Evolutionary conservation across 805 yeast species (phyloP).

Genomic region (Ogataea wickerhamii): DNA sequence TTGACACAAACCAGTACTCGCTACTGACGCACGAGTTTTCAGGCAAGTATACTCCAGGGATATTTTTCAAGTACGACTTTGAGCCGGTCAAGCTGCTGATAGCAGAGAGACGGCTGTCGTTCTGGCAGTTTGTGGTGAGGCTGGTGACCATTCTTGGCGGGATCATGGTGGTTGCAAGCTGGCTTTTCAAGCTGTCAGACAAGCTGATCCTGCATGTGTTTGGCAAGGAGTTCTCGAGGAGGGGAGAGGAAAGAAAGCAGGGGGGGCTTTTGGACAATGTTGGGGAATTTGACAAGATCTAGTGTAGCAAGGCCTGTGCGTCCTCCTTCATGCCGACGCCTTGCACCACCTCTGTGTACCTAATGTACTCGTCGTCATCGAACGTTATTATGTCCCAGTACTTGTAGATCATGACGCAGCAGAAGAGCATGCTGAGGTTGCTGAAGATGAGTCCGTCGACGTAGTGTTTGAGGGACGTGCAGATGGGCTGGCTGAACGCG

Average conservation of each 20-base stretch:
- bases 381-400: constrained; percentile 95
- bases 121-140: constrained; percentile 71
- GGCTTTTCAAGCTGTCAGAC: constrained; percentile 59
- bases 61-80: constrained; percentile 79
- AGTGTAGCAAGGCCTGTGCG: constrained; percentile 15
- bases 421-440: constrained; percentile 70
- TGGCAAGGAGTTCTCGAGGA: constrained; percentile 54
- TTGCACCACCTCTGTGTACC: constrained; percentile 26
- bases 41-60: constrained; percentile 57
- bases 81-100: constrained; percentile 78
- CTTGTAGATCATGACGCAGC: constrained; percentile 93
- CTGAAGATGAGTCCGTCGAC: constrained; percentile 88
- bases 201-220: constrained; percentile 44
- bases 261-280: constrained; percentile 30
- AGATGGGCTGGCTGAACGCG: constrained; percentile 62
- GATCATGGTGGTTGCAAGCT: constrained; percentile 62
- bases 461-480: constrained; percentile 75
- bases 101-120: constrained; percentile 69
- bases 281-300: constrained; percentile 27
- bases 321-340: constrained; percentile 18
- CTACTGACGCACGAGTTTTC: constrained; percentile 42
- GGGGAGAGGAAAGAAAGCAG: constrained; percentile 44
- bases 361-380: constrained; percentile 85
- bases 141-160: constrained; percentile 84
- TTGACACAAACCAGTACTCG: constrained; percentile 87